Evolutionary conservation across 2,329 filamentous ascomycete species (phyloP), one percentile per base, ranked within the genome.

Genomic region (Colletotrichum siamense): DNA sequence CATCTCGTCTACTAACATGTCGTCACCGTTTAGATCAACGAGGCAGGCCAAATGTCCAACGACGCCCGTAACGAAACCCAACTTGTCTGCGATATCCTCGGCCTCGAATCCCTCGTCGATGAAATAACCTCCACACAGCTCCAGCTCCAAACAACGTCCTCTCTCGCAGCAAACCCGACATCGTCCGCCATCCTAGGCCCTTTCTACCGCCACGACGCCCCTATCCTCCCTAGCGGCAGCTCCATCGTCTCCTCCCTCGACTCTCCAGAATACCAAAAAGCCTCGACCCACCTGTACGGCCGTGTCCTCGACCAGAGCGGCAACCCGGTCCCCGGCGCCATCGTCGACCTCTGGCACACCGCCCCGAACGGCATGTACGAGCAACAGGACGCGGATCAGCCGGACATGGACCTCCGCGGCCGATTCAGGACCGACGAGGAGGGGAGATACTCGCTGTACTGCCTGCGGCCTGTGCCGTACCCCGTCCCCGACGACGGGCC

Each of bases 341-440:
- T 88, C 22, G 85, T 94, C 26, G 92, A 94, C 81, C 87, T 93
- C 32, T 94, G 92, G 92, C 91, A 94, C 79, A 89, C 91, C 2
- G 91, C 90, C 6, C 91, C 92, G 8, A 93, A 94, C 78, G 86
- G 87, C 10, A 81, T 88, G 81, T 93, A 94, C 78, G 94, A 95
- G 85, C 94, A 95, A 84, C 94, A 96, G 84, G 94, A 96, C 78
- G 86, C 89, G 0, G 85, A 90, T 3, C 94, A 96, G 85, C 87
- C 90, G 8, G 94, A 96, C 73, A 92, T 92, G 84, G 96, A 96
- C 82, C 88, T 96, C 26, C 90, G 94, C 6, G 95, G 95, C 8
- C 91, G 92, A 62, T 95, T 96, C 82, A 89, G 86, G 67, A 95
- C 94, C 2, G 92, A 94, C 77, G 86, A 86, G 8, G 86, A 93